Evolutionary conservation across 495 filamentous ascomycete species (phyloP), one percentile per base, ranked within the genome.

Genomic region (Corynascus novoguineensis): DNA sequence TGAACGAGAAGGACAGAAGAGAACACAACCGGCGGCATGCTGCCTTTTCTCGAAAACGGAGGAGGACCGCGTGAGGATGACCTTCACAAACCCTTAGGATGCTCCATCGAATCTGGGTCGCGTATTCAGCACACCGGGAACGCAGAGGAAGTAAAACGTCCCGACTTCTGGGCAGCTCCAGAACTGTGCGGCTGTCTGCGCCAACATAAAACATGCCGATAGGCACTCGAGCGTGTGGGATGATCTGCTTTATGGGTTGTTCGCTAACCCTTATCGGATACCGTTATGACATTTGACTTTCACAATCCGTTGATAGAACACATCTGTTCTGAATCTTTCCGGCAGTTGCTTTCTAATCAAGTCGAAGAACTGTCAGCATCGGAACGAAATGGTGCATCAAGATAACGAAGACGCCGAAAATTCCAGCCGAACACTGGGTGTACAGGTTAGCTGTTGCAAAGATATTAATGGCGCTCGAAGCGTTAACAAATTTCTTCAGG

Each of bases 1-100:
- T 76, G 37, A 73, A 78, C 50, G 66, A 73, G 34, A 68, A 75
- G 41, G 76, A 79, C 51, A 67, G 71, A 27, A 72, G 70, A 48
- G 71, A 65, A 35, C 76, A 79, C 58, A 70, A 66, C 32, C 68
- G 61, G 44, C 66, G 65, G 19, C 76, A 79, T 56, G 61, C 66
- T 14, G 68, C 66, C 21, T 38, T 53, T 31, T 45, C 59, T 15
- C 54, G 64, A 50, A 58, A 28, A 14, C 57, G 55, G 25, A n/a
- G 11, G 6, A 38, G 15, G 22, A 25, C 53, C 10, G 41, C 7
- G 1, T 14, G 44, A 46, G 8, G 27, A 58, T 35, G 31, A 34
- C 10, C 15, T 4, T 10, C 4, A 22, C 17, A n/a, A 14, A 29
- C 14, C 1, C 9, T 12, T 12, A n/a, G 7, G 17, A 14, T 7